Percentiles rank a stretch among this genome's conserved stretches.
phyloP scores from a whole-genome alignment of 2,329 filamentous ascomycete genomes.

The Neoascochyta sp. region DNA sequence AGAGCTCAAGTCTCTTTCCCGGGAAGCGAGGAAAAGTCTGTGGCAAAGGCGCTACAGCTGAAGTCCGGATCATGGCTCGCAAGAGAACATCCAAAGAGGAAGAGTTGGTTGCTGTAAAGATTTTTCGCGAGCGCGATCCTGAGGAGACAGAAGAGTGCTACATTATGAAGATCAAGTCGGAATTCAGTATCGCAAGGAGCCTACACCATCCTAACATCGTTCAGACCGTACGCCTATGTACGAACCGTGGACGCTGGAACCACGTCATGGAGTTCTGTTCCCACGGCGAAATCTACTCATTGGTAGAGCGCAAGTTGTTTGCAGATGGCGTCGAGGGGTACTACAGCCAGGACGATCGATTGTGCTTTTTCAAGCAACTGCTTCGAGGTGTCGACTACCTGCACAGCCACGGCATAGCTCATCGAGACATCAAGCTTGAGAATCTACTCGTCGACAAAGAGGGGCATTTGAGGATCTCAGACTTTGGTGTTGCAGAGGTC shows the following conservation, averaged over 20 bases:
- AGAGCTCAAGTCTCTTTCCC: constrained; percentile 62
- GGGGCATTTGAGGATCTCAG: constrained; percentile 83
- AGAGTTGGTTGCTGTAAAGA: constrained; percentile 80
- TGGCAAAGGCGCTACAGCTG: constrained; percentile 78
- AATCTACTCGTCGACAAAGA: constrained; percentile 76
- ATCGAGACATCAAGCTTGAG: constrained; percentile 87
- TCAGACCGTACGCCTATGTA: constrained; percentile 71
- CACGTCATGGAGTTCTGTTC: constrained; percentile 92
- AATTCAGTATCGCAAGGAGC: constrained; percentile 83
- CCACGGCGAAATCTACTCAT: constrained; percentile 72
- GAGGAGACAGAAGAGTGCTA: constrained; percentile 71
- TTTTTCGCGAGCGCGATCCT: constrained; percentile 70
- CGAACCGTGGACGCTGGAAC: constrained; percentile 72
- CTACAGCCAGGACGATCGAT: constrained; percentile 64
- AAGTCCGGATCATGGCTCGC: constrained; percentile 74
- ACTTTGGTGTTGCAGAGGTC: constrained; percentile 86
- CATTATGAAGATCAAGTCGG: constrained; percentile 84
- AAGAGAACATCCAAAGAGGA: constrained; percentile 58
- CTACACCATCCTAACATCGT: constrained; percentile 85
- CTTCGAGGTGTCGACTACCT: constrained; percentile 78
- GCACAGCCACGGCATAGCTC: constrained; percentile 79
- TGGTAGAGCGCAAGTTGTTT: constrained; percentile 60
- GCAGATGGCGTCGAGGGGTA: constrained; percentile 51
- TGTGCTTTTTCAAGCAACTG: constrained; percentile 87
- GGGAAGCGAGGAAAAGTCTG: constrained; percentile 71